A percentile compares a stretch with the other conserved stretches of the same genome.
Evolutionary conservation across 1,139 yeast species (phyloP).

Genomic region (Geotrichum reessii): DNA sequence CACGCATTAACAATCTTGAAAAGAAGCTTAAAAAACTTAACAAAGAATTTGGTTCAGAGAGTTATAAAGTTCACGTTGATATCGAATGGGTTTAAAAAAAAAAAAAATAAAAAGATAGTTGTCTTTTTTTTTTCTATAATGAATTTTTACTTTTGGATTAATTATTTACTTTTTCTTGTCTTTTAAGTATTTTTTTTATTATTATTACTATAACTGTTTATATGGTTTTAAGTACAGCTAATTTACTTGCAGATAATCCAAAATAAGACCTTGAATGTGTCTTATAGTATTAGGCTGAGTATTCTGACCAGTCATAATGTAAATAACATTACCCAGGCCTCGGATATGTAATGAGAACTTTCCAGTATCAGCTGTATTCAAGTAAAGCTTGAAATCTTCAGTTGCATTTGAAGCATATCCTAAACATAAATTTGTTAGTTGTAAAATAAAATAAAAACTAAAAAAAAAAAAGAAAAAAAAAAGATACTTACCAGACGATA

Average conservation of each 20-base stretch:
- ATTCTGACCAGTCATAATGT: slow-evolving; percentile 22
- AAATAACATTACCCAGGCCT: slow-evolving; percentile 26
- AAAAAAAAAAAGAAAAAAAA: slow-evolving; percentile 23
- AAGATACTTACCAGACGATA: slow-evolving; percentile 20
- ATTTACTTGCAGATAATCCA: not conserved
- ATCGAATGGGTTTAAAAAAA: slow-evolving; percentile 24
- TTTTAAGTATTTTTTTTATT: not conserved
- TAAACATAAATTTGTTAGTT: not conserved
- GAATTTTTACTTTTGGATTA: not conserved
- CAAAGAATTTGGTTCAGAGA: slow-evolving; percentile 28
- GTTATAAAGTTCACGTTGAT: slow-evolving; percentile 25
- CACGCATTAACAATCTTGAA: slow-evolving; percentile 30
- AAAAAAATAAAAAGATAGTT: not conserved
- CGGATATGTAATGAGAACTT: slow-evolving; percentile 21
- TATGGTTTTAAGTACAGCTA: not conserved
- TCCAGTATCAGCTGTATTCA: not conserved
- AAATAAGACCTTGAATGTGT: not conserved
- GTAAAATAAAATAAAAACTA: not conserved
- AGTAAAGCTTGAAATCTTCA: slow-evolving; percentile 5
- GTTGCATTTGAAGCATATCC: slow-evolving; percentile 10
- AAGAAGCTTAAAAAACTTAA: slow-evolving; percentile 30
- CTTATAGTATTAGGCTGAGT: not conserved
- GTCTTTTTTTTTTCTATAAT: not conserved
- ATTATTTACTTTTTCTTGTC: not conserved
- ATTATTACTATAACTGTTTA: not conserved